Evolutionary conservation across 139 green algal genomes (phyloP), one percentile per base, ranked within the genome.

Genomic region (Zygnema circumcarinatum): DNA sequence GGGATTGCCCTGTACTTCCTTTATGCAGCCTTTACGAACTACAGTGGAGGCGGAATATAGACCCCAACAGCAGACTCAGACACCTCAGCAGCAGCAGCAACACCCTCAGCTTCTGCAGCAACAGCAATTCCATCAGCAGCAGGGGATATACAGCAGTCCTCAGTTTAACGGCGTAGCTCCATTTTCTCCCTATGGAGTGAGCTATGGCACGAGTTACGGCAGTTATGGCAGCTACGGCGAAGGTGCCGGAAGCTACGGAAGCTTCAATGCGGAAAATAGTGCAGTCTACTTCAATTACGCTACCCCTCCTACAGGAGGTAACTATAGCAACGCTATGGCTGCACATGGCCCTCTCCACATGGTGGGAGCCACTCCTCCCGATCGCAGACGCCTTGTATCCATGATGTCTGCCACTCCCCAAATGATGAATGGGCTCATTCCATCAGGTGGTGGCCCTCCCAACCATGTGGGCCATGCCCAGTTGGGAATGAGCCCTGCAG

Each of bases 121-220:
- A 11, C 16, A 76, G 16, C 76, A 84, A 62, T 62, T 75, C 47
- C 41, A 74, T 16, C 76, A 84, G 39, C 76, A 75, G 69, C 35
- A 39, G 16, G 69, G 35, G 16, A 3, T 16, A 41, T 41, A 52
- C 16, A 7, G 7, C 16, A 78, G 36, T 41, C 69, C 69, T 41
- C 69, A 78, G 11, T 78, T 78, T 3, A 78, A 41, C 69, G 69
- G 35, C 16, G 36, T 78, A 41, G 69, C 69, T 39, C 69, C 35
- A 39, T 41, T 38, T 41, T 78, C 69, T 39, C 69, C 69, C 3
- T 78, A 52, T 39, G 69, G 76, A 32, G 47, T 33, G 38, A 39
- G 25, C 39, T 69, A 56, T 35, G 25, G 76, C 38, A 83, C 35
- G 32, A 68, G 36, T 62, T 74, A 62, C 39, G 41, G 76, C 76